Conservation (phyloP, 2,329 filamentous ascomycete genomes). For the Penicillium decumbens region DNA sequence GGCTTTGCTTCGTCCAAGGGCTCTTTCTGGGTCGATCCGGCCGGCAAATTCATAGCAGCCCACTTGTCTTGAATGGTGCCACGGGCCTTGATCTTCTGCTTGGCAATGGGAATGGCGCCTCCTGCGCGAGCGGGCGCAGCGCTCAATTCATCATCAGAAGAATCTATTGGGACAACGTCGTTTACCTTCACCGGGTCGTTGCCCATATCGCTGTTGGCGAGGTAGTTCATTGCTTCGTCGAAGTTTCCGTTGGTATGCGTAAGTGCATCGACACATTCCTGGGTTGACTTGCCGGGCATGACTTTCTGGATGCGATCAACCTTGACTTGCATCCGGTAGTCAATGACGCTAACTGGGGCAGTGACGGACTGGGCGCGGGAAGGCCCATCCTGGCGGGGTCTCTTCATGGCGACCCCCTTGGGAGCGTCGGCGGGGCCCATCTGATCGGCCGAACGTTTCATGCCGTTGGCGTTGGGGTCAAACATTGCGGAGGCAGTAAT, state of each 20-base stretch:
- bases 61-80: constrained; percentile 58
- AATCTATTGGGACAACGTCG: constrained; percentile 32
- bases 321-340: constrained; percentile 48
- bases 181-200: constrained; percentile 11
- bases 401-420: constrained; percentile 38
- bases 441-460: constrained; percentile 42
- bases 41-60: constrained; percentile 43
- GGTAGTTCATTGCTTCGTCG: constrained; percentile 50
- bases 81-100: constrained; percentile 53
- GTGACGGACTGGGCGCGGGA: constrained; percentile 46
- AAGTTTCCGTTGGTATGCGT: constrained; percentile 49
- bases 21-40: constrained; percentile 12
- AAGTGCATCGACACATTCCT: constrained; percentile 50
- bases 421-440: constrained; percentile 37
- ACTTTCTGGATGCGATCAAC: constrained; percentile 51
- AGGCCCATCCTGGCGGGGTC: constrained; percentile 39
- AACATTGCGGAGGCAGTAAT: constrained; percentile 44
- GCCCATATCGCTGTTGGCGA: constrained; percentile 31
- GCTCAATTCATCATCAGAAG: constrained; percentile 42
- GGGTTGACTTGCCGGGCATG: constrained; percentile 45
- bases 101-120: constrained; percentile 30
- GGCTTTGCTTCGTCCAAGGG: constrained; percentile 29
- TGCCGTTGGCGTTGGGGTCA: constrained; percentile 28
- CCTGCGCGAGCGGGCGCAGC: constrained; percentile 19
- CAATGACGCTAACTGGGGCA: constrained; percentile 43